These are phyloP conservation scores for Hippophae gyantsensis DNA, from an alignment of 306 rosid genomes.

Conservation along the genomic window DNA sequence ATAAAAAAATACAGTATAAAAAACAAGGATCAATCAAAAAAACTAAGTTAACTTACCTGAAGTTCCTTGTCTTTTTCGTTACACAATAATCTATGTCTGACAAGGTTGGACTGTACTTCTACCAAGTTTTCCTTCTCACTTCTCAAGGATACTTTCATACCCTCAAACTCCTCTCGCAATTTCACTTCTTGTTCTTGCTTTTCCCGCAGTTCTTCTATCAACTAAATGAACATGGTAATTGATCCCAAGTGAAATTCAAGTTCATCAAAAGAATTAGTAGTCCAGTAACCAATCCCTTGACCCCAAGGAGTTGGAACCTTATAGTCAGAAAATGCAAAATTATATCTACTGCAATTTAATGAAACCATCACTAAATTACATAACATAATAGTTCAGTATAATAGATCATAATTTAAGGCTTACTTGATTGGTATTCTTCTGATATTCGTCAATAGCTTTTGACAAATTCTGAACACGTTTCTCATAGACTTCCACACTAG, in stretches of 20 bases:
- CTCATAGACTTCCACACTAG: conserved; percentile 46
- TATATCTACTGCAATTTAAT: too few relatives aligned
- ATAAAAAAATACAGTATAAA: not conserved
- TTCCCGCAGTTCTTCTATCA: conserved; percentile 51
- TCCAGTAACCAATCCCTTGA: too few relatives aligned
- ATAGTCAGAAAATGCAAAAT: too few relatives aligned
- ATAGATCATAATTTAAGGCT: conserved; percentile 19
- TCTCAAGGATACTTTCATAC: conserved; percentile 48
- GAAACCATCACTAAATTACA: too few relatives aligned
- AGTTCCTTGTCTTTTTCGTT: conserved; percentile 65
- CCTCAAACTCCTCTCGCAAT: conserved; percentile 58
- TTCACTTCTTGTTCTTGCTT: conserved; percentile 54
- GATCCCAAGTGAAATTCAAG: conserved; percentile 11
- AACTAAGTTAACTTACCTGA: conserved; percentile 45
- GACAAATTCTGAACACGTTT: conserved; percentile 67
- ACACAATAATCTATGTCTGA: conserved; percentile 40
- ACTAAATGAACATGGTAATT: conserved; percentile 32
- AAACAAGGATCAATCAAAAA: conserved; percentile 8
- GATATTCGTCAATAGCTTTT: conserved; percentile 71
- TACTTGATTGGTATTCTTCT: conserved; percentile 66
- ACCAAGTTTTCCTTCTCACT: conserved; percentile 44
- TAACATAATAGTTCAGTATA: not conserved
- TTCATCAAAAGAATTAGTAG: not conserved
- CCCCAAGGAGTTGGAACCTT: too few relatives aligned
- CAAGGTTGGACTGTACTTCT: conserved; percentile 45